A percentile compares a stretch with the other conserved stretches of the same genome.
These are phyloP conservation scores for Fusarium transvaalense DNA, from an alignment of 2,329 filamentous ascomycete species.

Conservation along the genomic window DNA sequence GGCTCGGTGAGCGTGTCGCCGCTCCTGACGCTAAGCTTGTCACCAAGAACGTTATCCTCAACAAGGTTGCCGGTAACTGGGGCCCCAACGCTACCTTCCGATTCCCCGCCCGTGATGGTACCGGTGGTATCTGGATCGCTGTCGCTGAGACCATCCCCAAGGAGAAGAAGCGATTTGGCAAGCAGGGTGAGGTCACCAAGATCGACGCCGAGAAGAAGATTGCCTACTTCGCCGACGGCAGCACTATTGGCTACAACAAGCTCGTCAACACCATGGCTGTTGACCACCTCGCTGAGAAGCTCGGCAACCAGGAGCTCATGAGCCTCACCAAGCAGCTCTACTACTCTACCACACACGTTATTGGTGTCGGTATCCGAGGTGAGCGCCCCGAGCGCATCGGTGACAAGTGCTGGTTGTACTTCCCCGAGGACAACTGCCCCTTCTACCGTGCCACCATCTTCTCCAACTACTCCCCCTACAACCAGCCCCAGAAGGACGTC, in stretches of 20 bases:
- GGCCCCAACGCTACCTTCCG: conserved; percentile 98
- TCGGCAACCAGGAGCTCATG: conserved; percentile 88
- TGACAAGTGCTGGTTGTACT: conserved; percentile 99
- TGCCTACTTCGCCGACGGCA: conserved; percentile 85
- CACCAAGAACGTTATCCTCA: conserved; percentile 92
- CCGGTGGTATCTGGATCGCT: conserved; percentile 98
- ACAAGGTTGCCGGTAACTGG: conserved; percentile 98
- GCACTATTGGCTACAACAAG: conserved; percentile 90
- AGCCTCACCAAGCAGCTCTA: conserved; percentile 89
- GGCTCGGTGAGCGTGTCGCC: conserved; percentile 98
- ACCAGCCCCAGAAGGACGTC: conserved; percentile 85
- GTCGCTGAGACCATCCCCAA: conserved; percentile 93
- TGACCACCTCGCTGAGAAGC: conserved; percentile 86
- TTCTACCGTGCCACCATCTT: conserved; percentile 99
- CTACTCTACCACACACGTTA: conserved; percentile 97
- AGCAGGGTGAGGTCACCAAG: conserved; percentile 84
- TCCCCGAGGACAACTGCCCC: conserved; percentile 97
- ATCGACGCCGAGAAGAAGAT: conserved; percentile 88
- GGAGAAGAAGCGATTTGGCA: conserved; percentile 91
- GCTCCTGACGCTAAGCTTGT: conserved; percentile 95
- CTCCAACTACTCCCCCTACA: conserved; percentile 99
- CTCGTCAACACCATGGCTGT: conserved; percentile 97
- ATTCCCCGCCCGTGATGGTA: conserved; percentile 95
- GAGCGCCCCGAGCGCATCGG: conserved; percentile 93
- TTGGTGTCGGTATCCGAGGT: conserved; percentile 94